Evolutionary conservation across 441 rosid genomes (phyloP).

Genomic region (Raphanus hybrid): DNA sequence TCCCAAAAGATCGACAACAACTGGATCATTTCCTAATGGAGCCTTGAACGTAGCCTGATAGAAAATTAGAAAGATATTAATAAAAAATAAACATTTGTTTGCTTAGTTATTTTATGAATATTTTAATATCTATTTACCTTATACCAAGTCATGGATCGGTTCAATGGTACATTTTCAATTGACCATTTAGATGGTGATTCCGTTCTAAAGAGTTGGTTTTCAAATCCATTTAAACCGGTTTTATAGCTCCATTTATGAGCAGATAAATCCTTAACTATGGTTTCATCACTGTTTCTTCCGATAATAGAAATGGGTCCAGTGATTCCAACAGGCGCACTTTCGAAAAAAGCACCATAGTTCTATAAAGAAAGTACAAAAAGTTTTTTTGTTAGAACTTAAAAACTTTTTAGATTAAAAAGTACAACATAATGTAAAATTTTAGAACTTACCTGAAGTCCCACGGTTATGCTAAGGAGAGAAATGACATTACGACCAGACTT

Average conservation of each 20-base stretch:
- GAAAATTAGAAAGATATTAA: not conserved
- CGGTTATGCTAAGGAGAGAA: conserved; percentile 63
- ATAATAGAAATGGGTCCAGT: conserved; percentile 59
- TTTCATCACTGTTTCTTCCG: conserved; percentile 51
- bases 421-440: not conserved
- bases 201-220: conserved; percentile 26
- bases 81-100: too few species aligned
- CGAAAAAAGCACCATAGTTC: conserved; percentile 70
- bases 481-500: conserved; percentile 53
- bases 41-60: not conserved
- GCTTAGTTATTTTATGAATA: not conserved
- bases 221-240: conserved; percentile 46
- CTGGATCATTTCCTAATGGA: not conserved
- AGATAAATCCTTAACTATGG: conserved; percentile 56
- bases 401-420: not conserved
- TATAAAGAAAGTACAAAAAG: conserved; percentile 1
- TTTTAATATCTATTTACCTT: conserved; percentile 28
- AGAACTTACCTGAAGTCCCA: conserved; percentile 58
- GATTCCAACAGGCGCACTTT: conserved; percentile 50
- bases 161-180: conserved; percentile 35
- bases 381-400: not conserved
- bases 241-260: conserved; percentile 64
- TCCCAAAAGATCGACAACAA: not conserved
- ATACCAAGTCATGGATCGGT: conserved; percentile 46
- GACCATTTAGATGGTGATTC: conserved; percentile 31